Base-by-base conservation (phyloP, 2,329 filamentous ascomycete genomes). In the Trichoderma harzianum region DNA sequence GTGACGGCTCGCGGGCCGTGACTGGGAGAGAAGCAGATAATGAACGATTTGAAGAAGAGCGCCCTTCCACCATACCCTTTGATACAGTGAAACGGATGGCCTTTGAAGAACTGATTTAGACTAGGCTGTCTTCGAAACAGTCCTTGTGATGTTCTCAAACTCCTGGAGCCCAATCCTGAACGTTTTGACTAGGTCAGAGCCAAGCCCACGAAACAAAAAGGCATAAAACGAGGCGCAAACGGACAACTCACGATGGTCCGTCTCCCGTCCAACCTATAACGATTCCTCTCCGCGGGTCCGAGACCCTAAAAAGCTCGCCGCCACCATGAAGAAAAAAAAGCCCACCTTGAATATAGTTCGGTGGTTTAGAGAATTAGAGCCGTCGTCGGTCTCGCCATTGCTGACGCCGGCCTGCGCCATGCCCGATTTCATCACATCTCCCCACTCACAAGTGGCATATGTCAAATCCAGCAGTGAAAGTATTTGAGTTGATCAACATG, bases 341-440 rank as follows among this genome's bases (percentile, higher is more conserved):
- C 51, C 66, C 66, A 36, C 66, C 39, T 53, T 28, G 57, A 51
- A 21, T n/a, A 62, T 69, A 28, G 66, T 32, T 58, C 66, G 57
- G 66, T 51, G 28, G 36, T 69, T 36, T 4, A 51, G 21, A 26
- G 39, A 21, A 32, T 53, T 69, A 62, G 39, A 69, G 57, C 55
- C 66, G 66, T 53, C 55, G 55, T 69, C 66, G 66, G 66, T 16
- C 43, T 51, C 28, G 14, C 36, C 21, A 62, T 61, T 53, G 65
- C 53, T 58, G 65, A 68, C 53, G 53, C 53, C 65, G 39, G 58
- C 55, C 18, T 68, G 65, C 65, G 65, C 65, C 65, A 58, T 43
- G 28, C 39, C 66, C 21, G 28, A 69, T 53, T 32, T 36, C 51
- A 51, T 60, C 26, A 43, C 55, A 21, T 30, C 55, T 34, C 66